These are phyloP conservation scores for Fusarium anguioides DNA, from an alignment of 2,329 filamentous ascomycete genomes.

Conservation along the genomic window DNA sequence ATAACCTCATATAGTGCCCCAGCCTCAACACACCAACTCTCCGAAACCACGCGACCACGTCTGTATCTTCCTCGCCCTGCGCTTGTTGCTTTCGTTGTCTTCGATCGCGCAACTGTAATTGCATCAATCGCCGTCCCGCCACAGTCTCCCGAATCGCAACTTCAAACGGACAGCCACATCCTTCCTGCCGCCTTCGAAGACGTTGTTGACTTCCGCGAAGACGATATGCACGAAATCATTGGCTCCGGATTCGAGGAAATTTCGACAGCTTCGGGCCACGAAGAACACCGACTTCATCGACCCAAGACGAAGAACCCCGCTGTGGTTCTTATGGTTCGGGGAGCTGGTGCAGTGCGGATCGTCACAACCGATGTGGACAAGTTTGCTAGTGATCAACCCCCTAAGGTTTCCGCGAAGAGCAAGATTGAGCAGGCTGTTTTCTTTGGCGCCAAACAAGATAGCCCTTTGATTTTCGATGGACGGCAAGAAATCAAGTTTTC, in stretches of 20 bases:
- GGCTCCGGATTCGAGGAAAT: constrained; percentile 73
- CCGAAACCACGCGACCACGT: constrained; percentile 63
- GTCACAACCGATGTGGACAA: constrained; percentile 68
- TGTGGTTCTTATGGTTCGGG: constrained; percentile 70
- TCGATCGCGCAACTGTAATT: constrained; percentile 81
- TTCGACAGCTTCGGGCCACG: constrained; percentile 48
- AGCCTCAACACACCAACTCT: constrained; percentile 52
- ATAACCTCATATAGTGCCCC: constrained; percentile 73
- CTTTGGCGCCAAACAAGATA: constrained; percentile 83
- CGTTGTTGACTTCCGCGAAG: constrained; percentile 79
- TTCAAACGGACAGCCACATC: constrained; percentile 74
- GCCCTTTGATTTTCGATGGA: constrained; percentile 86
- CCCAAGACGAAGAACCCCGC: constrained; percentile 71
- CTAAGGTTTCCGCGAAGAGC: constrained; percentile 80
- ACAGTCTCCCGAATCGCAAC: constrained; percentile 80
- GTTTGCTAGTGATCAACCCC: constrained; percentile 67
- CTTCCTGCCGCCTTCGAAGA: constrained; percentile 82
- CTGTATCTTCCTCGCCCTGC: constrained; percentile 82
- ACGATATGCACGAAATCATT: constrained; percentile 71
- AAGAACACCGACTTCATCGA: constrained; percentile 63
- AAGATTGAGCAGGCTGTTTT: constrained; percentile 96
- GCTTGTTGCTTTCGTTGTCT: constrained; percentile 83
- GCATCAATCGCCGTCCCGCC: constrained; percentile 76
- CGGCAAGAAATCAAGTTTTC: constrained; percentile 74
- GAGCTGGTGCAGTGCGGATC: constrained; percentile 70